Base-by-base conservation (phyloP, 1,139 yeast species). In the Protomyces arabidopsidicola region DNA sequence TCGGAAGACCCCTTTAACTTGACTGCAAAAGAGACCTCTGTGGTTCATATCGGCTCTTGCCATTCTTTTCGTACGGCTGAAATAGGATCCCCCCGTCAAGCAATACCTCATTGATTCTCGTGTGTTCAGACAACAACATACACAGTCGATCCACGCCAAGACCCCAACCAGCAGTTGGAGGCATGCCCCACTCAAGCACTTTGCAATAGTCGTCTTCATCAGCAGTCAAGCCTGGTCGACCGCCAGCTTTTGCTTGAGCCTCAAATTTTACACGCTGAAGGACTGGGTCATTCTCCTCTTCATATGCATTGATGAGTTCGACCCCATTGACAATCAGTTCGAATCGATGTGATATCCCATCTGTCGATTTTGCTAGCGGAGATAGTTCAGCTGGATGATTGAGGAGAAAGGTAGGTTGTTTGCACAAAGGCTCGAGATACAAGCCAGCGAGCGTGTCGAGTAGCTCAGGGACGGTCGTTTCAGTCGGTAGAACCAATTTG, bases 141-240 rank as follows among this genome's bases (percentile, higher is more conserved):
- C 87, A 85, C 45, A 93, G 75, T 61, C 99, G 75, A 72, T 95
- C 99, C 27, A 95, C 80, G 0, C 99, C 99, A 68, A 95, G 78
- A 0, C 98, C 99, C 90, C 97, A 89, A 0, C 99, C 99, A 0
- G 97, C 98, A 1, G 97, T 91, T 0, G 98, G 98, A 2, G 98
- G 97, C 74, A 95, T 81, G 0, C 97, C 98, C 81, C 87, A 88
- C 71, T 90, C 93, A 88, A 95, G 84, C 14, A 86, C 83, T 53
- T 82, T 79, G 1, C 90, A 82, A 72, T 84, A 93, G 55, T 80
- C 79, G 72, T 83, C 78, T 74, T 93, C 98, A 0, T 96, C 89
- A 0, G 87, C 74, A 55, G 87, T 77, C 34, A 84, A 76, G 67
- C 89, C 96, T 1, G 76, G 74, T 70, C 89, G 96, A 10, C 77